Evolutionary conservation across 2,329 filamentous ascomycete species (phyloP), one percentile per base, ranked within the genome.

Genomic region (Penicillium palitans): DNA sequence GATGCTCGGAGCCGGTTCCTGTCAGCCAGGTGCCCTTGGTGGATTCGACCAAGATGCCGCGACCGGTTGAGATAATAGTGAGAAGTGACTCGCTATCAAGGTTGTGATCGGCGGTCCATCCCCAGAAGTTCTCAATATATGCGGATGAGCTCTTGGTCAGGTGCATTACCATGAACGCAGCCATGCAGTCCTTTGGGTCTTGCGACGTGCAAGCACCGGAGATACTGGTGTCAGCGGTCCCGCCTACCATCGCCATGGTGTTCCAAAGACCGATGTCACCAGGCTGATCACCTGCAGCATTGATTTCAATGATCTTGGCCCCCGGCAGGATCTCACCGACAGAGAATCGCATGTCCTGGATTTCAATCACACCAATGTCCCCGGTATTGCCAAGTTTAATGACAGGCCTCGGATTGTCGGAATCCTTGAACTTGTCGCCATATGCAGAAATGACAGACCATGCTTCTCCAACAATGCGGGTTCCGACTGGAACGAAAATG

Each of bases 61-160:
- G 77, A 21, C 71, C 78, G 3, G 72, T 70, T 1, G 72, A 71
- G 49, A 78, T 55, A 29, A 70, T 75, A 24, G 74, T 71, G 10
- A 65, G 60, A 13, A 64, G 58, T 0, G 65, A 64, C 2, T 58
- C 42, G 31, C 79, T 81, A 49, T 80, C 75, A 37, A 85, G 72
- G 59, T 80, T 80, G 68, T 82, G 80, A 61, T 82, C 66, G 4
- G 78, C 77, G 17, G 75, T 80, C 80, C 80, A 82, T 4, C 76
- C 69, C 80, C 80, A 79, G 55, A 80, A 72, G 63, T 85, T 84
- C 66, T 86, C 83, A 42, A 84, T 74, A 61, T 85, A 85, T 4
- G 78, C 79, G 1, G 79, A 79, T 0, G 79, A 77, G 0, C 69
- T 72, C 13, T 72, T 58, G 0, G 79, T 80, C 19, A 86, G 72